Evolutionary conservation across 2,329 filamentous ascomycete species (phyloP).

Genomic region (Diplodia seriata): DNA sequence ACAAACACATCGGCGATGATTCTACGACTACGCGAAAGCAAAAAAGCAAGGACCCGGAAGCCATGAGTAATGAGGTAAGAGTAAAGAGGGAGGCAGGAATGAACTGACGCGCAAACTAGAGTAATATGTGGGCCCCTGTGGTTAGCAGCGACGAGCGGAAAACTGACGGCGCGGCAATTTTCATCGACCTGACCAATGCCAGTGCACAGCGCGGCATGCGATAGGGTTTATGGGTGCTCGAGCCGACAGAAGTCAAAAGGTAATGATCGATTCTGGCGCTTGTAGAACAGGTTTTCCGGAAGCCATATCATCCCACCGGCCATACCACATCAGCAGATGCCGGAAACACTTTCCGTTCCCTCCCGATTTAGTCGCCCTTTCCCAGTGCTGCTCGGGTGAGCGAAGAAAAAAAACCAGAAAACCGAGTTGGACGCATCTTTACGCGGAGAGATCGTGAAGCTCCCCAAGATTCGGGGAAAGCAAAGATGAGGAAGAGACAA

Average conservation of each 20-base stretch:
- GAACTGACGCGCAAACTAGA: neutral
- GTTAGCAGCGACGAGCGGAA: slow-evolving; percentile 14
- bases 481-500: slow-evolving; percentile 15
- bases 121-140: slow-evolving; percentile 5
- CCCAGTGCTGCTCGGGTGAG: slow-evolving; percentile 5
- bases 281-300: slow-evolving; percentile 31
- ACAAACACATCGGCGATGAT: slow-evolving; percentile 17
- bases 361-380: slow-evolving; percentile 1
- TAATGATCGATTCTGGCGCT: slow-evolving; percentile 29
- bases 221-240: neutral
- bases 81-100: neutral
- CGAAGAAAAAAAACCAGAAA: slow-evolving; percentile 11
- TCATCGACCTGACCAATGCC: slow-evolving; percentile 4
- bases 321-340: slow-evolving; percentile 14
- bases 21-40: slow-evolving; percentile 13
- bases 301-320: slow-evolving; percentile 14
- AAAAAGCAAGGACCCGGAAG: neutral
- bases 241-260: slow-evolving; percentile 4
- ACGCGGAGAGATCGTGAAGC: slow-evolving; percentile 19
- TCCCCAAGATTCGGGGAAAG: slow-evolving; percentile 9
- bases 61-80: slow-evolving; percentile 26
- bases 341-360: slow-evolving; percentile 3
- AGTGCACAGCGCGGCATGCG: neutral
- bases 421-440: neutral
- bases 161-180: slow-evolving; percentile 2